Evolutionary conservation across 495 filamentous ascomycete species (phyloP).

Genomic region (Emericellopsis terricola): DNA sequence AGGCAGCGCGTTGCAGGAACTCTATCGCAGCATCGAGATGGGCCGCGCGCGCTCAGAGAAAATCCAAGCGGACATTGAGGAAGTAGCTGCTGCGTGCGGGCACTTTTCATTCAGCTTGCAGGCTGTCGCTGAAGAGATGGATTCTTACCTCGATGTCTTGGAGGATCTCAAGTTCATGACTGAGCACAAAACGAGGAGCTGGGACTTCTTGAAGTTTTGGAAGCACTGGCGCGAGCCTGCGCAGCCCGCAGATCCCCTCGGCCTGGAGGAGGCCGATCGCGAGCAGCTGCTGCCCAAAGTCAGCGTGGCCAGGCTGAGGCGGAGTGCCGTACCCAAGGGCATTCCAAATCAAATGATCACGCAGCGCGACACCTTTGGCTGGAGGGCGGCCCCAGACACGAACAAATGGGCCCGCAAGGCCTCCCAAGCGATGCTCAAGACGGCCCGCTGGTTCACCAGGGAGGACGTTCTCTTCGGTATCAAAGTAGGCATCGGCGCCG

Average conservation of each 20-base stretch:
- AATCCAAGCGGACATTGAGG: constrained; percentile 85
- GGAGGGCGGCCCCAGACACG: constrained; percentile 19
- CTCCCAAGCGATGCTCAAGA: constrained; percentile 19
- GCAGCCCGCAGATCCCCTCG: constrained; percentile 8
- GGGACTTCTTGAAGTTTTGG: constrained; percentile 86
- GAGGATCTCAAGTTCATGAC: constrained; percentile 61
- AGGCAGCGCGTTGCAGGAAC: constrained; percentile 49
- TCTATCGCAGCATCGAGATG: constrained; percentile 64
- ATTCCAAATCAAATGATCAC: constrained; percentile 25
- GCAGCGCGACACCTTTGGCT: constrained; percentile 21
- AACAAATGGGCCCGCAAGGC: constrained; percentile 14
- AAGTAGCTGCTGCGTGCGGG: constrained; percentile 87
- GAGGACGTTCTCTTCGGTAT: constrained; percentile 55
- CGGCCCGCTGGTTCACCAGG: constrained; percentile 23
- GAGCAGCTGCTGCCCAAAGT: constrained; percentile 17
- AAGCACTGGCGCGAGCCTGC: constrained; percentile 12
- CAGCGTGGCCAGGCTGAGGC: constrained; percentile 14
- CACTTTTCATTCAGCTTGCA: constrained; percentile 84
- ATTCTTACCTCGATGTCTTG: constrained; percentile 61
- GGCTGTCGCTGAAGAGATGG: constrained; percentile 79
- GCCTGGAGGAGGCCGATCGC: constrained; percentile 31
- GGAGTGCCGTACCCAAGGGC: constrained; percentile 25
- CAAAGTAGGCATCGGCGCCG: constrained; percentile 82
- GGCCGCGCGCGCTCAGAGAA: constrained; percentile 43
- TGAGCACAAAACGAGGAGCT: constrained; percentile 44